phyloP scores from a whole-genome alignment of 169 alveolate species.

The Prorocentrum cordatum region DNA sequence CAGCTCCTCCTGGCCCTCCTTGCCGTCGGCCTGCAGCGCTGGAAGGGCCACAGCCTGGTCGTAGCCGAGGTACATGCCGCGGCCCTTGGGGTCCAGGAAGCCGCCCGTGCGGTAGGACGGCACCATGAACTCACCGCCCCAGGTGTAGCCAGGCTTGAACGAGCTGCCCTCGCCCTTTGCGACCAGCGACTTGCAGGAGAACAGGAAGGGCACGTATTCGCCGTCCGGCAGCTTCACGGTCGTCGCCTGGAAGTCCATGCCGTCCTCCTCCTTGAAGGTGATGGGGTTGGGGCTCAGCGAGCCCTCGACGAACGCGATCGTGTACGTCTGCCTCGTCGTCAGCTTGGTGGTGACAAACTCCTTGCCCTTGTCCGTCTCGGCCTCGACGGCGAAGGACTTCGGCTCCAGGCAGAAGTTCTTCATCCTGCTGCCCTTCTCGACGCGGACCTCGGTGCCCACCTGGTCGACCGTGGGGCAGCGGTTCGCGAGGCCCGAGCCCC shows the following conservation, averaged over 20 bases:
- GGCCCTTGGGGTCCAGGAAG: neutral
- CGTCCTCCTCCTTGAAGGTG: constrained; percentile 18
- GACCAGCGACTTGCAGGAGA: constrained; percentile 8
- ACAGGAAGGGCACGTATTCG: constrained; percentile 7
- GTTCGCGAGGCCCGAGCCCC: constrained; percentile 27
- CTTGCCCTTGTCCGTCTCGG: constrained; percentile 21
- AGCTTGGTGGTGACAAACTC: constrained; percentile 30
- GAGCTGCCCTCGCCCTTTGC: neutral
- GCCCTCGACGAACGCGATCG: constrained; percentile 13
- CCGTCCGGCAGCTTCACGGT: constrained; percentile 53
- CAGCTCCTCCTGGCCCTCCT: constrained; percentile 38
- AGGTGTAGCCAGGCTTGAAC: neutral
- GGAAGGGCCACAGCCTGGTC: constrained; percentile 47
- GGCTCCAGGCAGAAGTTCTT: constrained; percentile 36
- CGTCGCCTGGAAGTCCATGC: constrained; percentile 45
- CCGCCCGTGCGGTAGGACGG: neutral
- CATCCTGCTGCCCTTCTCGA: neutral
- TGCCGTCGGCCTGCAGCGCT: constrained; percentile 50
- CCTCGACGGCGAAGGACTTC: neutral
- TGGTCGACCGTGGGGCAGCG: constrained; percentile 39
- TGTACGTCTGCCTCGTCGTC: constrained; percentile 13
- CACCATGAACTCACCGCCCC: neutral
- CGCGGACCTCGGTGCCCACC: constrained; percentile 16
- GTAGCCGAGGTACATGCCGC: constrained; percentile 22
- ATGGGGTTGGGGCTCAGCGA: neutral